phyloP scores from a whole-genome alignment of 2,329 filamentous ascomycete genomes.

The Phialocephala sp. region DNA sequence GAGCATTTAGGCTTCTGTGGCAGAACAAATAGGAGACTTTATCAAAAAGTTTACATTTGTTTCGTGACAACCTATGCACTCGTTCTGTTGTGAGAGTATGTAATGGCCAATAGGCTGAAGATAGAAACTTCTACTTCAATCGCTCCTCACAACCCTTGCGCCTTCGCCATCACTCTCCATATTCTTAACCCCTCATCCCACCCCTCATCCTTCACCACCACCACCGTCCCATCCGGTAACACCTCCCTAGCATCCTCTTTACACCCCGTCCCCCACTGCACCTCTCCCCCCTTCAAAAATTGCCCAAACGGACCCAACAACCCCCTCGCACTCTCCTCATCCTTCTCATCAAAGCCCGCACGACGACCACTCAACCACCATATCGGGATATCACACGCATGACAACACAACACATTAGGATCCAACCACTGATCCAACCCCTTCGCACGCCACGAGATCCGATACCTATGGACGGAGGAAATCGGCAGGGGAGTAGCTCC shows the following conservation, averaged over 20 bases:
- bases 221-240: not conserved
- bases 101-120: no score
- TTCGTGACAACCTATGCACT: no score
- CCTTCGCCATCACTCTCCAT: not conserved
- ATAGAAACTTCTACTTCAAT: not conserved
- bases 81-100: no score
- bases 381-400: conserved; percentile 1
- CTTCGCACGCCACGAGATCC: conserved; percentile 4
- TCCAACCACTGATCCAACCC: conserved; percentile 6
- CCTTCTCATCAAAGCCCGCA: not conserved
- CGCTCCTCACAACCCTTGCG: not conserved
- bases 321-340: not conserved
- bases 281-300: not conserved
- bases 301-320: not conserved
- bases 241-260: not conserved
- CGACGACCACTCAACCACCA: conserved; percentile 2
- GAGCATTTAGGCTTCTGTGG: no score
- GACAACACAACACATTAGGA: not conserved
- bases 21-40: no score
- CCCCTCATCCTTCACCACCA: not conserved
- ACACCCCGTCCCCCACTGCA: not conserved
- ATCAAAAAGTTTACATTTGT: no score
- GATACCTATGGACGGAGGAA: not conserved
- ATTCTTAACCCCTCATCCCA: conserved; percentile 1
- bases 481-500: not conserved